A percentile compares a stretch with the other conserved stretches of the same genome.
phyloP scores from a whole-genome alignment of 2,329 filamentous ascomycete genomes.

The Monosporascus sp. region DNA sequence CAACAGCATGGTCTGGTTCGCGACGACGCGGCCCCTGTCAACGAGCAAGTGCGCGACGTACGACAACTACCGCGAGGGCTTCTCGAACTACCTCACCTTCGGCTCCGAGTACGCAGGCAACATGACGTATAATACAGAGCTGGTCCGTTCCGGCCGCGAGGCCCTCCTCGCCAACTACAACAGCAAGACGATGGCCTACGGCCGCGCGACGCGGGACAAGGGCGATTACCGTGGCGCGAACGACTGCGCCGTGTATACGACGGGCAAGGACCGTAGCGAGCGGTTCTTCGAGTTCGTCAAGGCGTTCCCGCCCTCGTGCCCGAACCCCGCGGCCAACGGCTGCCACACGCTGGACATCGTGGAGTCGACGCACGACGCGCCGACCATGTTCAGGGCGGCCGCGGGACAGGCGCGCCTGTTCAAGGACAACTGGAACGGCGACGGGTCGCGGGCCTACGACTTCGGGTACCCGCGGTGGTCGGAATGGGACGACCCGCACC shows the following conservation, averaged over 20 bases:
- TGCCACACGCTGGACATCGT: conserved; percentile 8
- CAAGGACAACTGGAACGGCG: conserved; percentile 8
- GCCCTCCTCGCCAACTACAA: conserved; percentile 6
- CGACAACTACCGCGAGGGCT: conserved; percentile 8
- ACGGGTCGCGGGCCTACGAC: conserved; percentile 2
- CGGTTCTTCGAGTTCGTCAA: conserved; percentile 9
- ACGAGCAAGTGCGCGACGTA: conserved; percentile 3
- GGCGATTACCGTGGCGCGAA: conserved; percentile 4
- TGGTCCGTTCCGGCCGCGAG: conserved; percentile 2
- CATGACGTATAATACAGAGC: conserved; percentile 6
- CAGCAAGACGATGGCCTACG: conserved; percentile 6
- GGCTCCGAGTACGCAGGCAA: background rate
- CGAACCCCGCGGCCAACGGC: background rate
- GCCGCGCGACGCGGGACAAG: conserved; percentile 2
- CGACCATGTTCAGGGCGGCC: conserved; percentile 3
- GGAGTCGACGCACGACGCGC: conserved; percentile 7
- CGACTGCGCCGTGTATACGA: conserved; percentile 5
- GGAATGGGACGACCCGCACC: conserved; percentile 6
- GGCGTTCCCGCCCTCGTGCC: conserved; percentile 3
- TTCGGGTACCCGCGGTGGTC: conserved; percentile 6
- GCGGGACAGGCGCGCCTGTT: conserved; percentile 9
- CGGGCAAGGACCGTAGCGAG: conserved; percentile 6
- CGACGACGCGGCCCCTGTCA: conserved; percentile 1
- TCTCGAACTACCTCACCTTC: conserved; percentile 4
- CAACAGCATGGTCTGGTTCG: conserved; percentile 8